These are phyloP conservation scores for Aciculosporium take DNA, from an alignment of 2,329 filamentous ascomycete species.

Conservation along the genomic window DNA sequence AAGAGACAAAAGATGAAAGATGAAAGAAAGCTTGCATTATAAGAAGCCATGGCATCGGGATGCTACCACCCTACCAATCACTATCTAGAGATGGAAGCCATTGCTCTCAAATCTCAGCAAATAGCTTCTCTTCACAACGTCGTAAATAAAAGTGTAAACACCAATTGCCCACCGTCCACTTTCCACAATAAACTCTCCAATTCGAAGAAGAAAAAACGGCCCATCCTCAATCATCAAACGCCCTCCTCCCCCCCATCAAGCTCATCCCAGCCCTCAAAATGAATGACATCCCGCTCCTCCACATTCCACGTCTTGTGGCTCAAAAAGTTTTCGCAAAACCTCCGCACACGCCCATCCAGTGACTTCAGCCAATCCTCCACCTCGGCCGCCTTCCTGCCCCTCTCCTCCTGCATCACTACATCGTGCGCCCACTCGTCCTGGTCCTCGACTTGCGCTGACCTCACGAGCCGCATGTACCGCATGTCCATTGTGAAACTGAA, in stretches of 20 bases:
- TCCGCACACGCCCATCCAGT: constrained; percentile 3
- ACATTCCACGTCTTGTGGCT: background rate
- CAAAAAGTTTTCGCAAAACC: constrained; percentile 5
- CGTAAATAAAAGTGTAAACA: too few relatives aligned
- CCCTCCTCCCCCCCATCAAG: background rate
- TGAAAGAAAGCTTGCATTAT: too few relatives aligned
- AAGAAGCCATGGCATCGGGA: too few relatives aligned
- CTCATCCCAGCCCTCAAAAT: background rate
- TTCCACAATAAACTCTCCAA: too few relatives aligned
- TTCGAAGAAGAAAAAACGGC: too few relatives aligned
- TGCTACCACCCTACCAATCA: too few relatives aligned
- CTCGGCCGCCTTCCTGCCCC: background rate
- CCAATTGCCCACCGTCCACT: too few relatives aligned
- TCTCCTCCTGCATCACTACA: constrained; percentile 6
- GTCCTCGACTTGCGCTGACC: background rate
- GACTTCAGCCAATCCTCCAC: constrained; percentile 1
- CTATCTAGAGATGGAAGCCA: too few relatives aligned
- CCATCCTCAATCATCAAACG: background rate
- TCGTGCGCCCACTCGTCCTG: constrained; percentile 11
- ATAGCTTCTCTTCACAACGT: too few relatives aligned
- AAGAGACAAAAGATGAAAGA: too few relatives aligned
- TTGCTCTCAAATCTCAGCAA: too few relatives aligned
- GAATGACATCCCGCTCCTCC: background rate
- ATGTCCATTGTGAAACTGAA: constrained; percentile 9
- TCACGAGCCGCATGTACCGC: constrained; percentile 1